These are phyloP conservation scores for Populus nigra DNA, from an alignment of 345 rosid genomes.

Conservation along the genomic window DNA sequence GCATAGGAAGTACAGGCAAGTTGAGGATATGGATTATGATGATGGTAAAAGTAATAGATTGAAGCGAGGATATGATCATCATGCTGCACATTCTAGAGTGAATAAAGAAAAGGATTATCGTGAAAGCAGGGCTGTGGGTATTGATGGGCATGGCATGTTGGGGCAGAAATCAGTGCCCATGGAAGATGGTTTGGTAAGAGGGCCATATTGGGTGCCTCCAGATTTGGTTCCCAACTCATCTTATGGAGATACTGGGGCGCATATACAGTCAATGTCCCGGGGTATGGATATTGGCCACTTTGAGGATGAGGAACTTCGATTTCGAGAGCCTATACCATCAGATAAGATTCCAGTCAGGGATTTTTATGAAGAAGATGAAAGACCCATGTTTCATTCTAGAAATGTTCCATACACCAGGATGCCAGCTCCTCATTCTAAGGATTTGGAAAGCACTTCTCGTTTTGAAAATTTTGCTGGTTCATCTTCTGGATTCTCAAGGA, in stretches of 20 bases:
- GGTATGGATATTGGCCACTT: constrained; percentile 21
- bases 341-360: constrained; percentile 27
- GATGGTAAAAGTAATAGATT: constrained; percentile 26
- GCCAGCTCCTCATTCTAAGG: constrained; percentile 32
- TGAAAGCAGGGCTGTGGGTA: constrained; percentile 27
- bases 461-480: constrained; percentile 31
- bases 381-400: constrained; percentile 31
- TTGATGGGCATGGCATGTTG: constrained; percentile 25
- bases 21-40: constrained; percentile 28
- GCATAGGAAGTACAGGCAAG: constrained; percentile 26
- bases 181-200: constrained; percentile 36
- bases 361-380: constrained; percentile 36
- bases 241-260: constrained; percentile 35
- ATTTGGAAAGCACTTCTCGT: constrained; percentile 27
- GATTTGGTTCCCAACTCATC: constrained; percentile 30
- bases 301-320: constrained; percentile 35
- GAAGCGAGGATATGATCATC: constrained; percentile 35
- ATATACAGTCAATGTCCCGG: constrained; percentile 19
- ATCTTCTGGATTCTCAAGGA: constrained; percentile 36
- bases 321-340: constrained; percentile 32
- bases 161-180: constrained; percentile 29
- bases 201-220: constrained; percentile 28
- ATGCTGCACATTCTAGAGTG: constrained; percentile 26
- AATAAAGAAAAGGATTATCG: constrained; percentile 33
- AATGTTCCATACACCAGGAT: constrained; percentile 27